Evolutionary conservation across 345 rosid species (phyloP), one percentile per base, ranked within the genome.

Genomic region (Sisymbrium altissimum): DNA sequence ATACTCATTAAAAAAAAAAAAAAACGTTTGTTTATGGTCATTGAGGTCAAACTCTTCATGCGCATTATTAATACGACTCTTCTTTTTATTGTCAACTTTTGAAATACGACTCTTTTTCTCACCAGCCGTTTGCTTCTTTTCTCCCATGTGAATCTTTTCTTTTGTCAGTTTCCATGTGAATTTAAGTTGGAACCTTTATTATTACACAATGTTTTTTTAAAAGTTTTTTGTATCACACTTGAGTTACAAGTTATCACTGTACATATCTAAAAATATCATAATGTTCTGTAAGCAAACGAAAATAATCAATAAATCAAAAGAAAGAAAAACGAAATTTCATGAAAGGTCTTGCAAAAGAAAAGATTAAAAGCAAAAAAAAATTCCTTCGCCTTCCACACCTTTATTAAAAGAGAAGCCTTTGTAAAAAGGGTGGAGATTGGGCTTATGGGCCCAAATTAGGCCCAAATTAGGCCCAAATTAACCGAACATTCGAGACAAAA

Each of bases 41-140:
- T 46, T 13, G n/a, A 25, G 46, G 73, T 68, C 79, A 75, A 75
- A 59, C 10, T 49, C 29, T 40, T 15, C 56, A 68, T 41, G 69
- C 79, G 21, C 46, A n/a, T 9, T 46, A 36, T 57, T 36, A 8
- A 59, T 38, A 74, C 45, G 52, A 57, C 35, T 45, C 25, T 48
- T 39, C 25, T 57, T 63, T 9, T 27, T 46, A 23, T 23, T 23
- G 67, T 43, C 53, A 63, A 63, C 67, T 19, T 63, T 29, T 63
- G 54, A 44, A 63, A n/a, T 63, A 63, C 68, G 52, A 14, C 39
- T 43, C 68, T 29, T 35, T 23, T 33, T 71, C 57, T 46, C 57
- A 73, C 72, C 55, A 25, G 15, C 66, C 66, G 60, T 48, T 27
- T 59, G 54, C 39, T 32, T 58, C 14, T 41, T 8, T 46, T 6